Conservation (phyloP, 2,329 filamentous ascomycete genomes). For the Lachnum nothofagi region DNA sequence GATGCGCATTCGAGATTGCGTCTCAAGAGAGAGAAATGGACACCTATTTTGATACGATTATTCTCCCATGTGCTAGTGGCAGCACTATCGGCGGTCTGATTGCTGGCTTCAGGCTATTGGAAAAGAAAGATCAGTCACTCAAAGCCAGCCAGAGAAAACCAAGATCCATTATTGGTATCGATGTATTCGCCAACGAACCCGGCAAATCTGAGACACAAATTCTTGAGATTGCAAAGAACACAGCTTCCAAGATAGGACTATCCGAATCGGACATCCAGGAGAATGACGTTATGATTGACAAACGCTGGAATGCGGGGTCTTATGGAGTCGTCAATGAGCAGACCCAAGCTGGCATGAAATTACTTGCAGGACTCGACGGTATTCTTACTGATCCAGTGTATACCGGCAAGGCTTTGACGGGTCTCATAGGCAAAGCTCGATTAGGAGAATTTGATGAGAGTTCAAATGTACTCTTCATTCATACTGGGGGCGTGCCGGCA, state of each 20-base stretch:
- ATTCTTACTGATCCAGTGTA: neutral
- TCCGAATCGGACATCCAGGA: neutral
- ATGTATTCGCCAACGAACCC: neutral
- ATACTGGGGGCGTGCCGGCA: conserved; percentile 2
- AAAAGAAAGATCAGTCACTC: neutral
- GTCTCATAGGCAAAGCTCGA: neutral
- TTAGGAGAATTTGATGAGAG: neutral
- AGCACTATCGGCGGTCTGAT: neutral
- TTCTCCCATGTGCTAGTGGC: neutral
- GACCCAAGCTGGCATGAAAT: neutral
- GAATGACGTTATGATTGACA: conserved; percentile 1
- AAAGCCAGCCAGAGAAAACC: neutral
- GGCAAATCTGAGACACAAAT: neutral
- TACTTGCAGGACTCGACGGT: neutral
- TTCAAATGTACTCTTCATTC: conserved; percentile 4
- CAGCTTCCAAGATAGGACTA: neutral
- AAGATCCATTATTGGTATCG: neutral
- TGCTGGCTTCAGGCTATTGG: conserved; percentile 1
- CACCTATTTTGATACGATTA: neutral
- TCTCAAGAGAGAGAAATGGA: neutral
- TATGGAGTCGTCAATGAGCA: conserved; percentile 1
- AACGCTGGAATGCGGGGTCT: neutral
- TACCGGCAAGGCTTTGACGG: neutral
- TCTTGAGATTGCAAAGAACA: neutral
- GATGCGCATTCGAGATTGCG: conserved; percentile 3